A percentile compares a stretch with the other conserved stretches of the same genome.
phyloP scores from a whole-genome alignment of 805 yeast species.

The Saturnispora zaruensis region DNA sequence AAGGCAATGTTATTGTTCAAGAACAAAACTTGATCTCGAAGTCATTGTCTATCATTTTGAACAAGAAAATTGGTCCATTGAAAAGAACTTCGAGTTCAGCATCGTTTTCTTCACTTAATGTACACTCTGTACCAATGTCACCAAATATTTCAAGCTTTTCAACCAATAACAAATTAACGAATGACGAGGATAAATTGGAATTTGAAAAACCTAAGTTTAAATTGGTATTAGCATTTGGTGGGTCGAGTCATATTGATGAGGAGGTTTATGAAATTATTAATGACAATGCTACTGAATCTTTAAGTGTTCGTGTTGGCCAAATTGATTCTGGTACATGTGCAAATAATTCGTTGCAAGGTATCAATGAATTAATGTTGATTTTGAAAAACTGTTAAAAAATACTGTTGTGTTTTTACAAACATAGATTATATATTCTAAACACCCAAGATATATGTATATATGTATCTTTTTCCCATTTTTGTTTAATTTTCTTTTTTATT shows the following conservation, averaged over 20 bases:
- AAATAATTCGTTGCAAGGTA: constrained; percentile 54
- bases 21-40: constrained; percentile 49
- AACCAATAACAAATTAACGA: background rate
- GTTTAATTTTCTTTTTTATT: background rate
- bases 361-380: constrained; percentile 56
- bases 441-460: background rate
- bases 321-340: constrained; percentile 35
- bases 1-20: constrained; percentile 64
- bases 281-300: constrained; percentile 32
- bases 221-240: constrained; percentile 53
- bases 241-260: constrained; percentile 61
- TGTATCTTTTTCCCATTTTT: background rate
- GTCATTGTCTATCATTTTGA: constrained; percentile 47
- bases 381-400: constrained; percentile 22
- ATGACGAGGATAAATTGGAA: background rate
- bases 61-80: constrained; percentile 8
- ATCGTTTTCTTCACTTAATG: constrained; percentile 12
- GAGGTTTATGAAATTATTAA: constrained; percentile 51
- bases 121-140: constrained; percentile 11
- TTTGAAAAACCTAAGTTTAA: constrained; percentile 22
- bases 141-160: constrained; percentile 8
- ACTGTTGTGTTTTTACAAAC: background rate
- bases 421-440: background rate
- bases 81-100: constrained; percentile 13
- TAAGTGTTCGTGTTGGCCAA: constrained; percentile 54